Evolutionary conservation across 2,329 filamentous ascomycete genomes (phyloP), one percentile per base, ranked within the genome.

Genomic region (Penicillium polonicum): DNA sequence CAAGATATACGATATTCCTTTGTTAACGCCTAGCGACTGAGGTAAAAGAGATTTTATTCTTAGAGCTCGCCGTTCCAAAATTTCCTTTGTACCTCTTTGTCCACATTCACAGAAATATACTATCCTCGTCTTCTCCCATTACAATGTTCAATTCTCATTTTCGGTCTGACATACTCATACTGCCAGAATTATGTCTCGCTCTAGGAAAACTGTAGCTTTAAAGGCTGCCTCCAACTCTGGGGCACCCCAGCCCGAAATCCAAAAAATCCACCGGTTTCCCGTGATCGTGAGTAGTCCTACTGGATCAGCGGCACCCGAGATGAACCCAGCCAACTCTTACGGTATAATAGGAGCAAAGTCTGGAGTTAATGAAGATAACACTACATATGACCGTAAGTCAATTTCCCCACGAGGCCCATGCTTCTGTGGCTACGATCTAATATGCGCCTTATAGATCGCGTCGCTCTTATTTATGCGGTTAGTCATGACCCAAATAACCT

Each of bases 311-410:
- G n/a, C 27, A 15, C n/a, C 17, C 6, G 27, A 27, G 25, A 29
- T 21, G 25, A 27, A 15, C 7, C 17, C 13, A 51, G 23, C n/a
- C 7, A 27, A 29, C 19, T 19, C 19, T 33, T 8, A 31, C 12
- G 5, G 7, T 12, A 41, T 2, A n/a, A 51, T 10, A 78, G 55
- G 70, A 74, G 52, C 79, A 81, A 60, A 82, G 79, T 58, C 68
- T 76, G 39, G 78, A 79, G 54, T 65, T 81, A 41, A 73, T 80
- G 15, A 78, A 80, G 65, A 80, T 78, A 4, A 73, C 80, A 63
- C 65, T 82, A 10, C 79, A 80, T 62, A 73, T 77, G 42, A 76
- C 76, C 19, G 76, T 80, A 60, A 70, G 77, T 73, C 36, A 4
- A 46, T 10, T 25, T 33, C n/a, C 27, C 1, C 9, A 19, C 43